These are phyloP conservation scores for Amorphotheca resinae DNA, from an alignment of 495 filamentous ascomycete species.

Conservation along the genomic window DNA sequence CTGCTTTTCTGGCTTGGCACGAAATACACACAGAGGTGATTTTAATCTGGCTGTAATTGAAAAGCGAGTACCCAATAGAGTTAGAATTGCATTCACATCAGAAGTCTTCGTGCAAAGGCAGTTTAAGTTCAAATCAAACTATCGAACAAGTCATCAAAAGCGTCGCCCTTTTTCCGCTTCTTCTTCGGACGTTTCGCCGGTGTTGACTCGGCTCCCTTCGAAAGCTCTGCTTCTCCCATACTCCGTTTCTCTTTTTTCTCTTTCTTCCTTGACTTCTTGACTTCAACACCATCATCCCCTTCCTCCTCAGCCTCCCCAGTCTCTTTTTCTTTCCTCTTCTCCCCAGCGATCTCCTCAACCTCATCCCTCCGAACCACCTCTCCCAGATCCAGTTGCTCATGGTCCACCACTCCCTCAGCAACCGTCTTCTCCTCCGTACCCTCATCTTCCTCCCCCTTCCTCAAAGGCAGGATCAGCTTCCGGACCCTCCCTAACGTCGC, in stretches of 20 bases:
- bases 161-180: slow-evolving; percentile 39
- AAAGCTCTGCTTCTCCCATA: neutral
- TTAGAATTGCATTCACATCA: too few species aligned
- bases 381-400: neutral
- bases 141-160: slow-evolving; percentile 51
- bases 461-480: slow-evolving; percentile 26
- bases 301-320: neutral
- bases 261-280: neutral
- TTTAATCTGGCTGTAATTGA: neutral
- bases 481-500: slow-evolving; percentile 49
- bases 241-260: slow-evolving; percentile 5
- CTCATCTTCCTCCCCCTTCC: slow-evolving; percentile 5
- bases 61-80: too few species aligned
- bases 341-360: neutral
- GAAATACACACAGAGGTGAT: slow-evolving; percentile 12
- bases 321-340: neutral
- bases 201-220: neutral
- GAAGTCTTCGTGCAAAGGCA: too few species aligned
- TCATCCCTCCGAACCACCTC: slow-evolving; percentile 2
- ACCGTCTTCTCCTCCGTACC: neutral
- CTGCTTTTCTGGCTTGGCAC: slow-evolving; percentile 41
- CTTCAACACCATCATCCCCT: neutral
- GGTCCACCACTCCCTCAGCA: neutral
- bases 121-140: slow-evolving; percentile 29
- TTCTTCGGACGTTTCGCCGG: slow-evolving; percentile 24